phyloP scores from a whole-genome alignment of 345 rosid species.

The Brassica nigra region DNA sequence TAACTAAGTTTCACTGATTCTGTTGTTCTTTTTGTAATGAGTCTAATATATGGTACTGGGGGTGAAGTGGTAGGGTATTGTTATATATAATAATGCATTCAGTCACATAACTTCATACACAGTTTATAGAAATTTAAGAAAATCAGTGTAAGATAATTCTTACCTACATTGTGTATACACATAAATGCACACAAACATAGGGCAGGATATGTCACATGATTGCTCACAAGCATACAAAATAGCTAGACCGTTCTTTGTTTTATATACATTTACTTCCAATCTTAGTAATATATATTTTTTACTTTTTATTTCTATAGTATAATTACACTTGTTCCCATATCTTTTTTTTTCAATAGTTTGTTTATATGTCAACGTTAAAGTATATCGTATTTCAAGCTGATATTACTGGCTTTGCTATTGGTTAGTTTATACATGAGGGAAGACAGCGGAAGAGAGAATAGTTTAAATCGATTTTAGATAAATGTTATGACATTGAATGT shows the following conservation, averaged over 20 bases:
- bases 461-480: not conserved
- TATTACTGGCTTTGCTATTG: not conserved
- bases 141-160: conserved; percentile 17
- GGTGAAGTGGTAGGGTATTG: conserved; percentile 31
- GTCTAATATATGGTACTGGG: conserved; percentile 10
- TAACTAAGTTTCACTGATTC: not conserved
- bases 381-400: not conserved
- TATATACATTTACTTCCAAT: not conserved
- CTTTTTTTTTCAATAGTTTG: not conserved
- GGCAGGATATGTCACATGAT: conserved; percentile 26
- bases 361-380: not conserved
- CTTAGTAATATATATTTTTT: not conserved
- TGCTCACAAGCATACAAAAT: conserved; percentile 33
- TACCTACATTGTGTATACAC: conserved; percentile 27
- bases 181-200: conserved; percentile 26
- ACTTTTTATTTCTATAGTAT: not conserved
- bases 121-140: conserved; percentile 2
- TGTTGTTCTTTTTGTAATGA: not conserved
- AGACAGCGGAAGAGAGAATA: not conserved
- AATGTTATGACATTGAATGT: not conserved
- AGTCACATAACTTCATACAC: conserved; percentile 21
- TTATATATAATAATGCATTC: conserved; percentile 30
- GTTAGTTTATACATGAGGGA: not conserved
- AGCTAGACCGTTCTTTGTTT: conserved; percentile 24
- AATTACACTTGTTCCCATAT: conserved; percentile 13